Conservation (phyloP, 176 grass and related monocot species). For the Dactylis glomerata region DNA sequence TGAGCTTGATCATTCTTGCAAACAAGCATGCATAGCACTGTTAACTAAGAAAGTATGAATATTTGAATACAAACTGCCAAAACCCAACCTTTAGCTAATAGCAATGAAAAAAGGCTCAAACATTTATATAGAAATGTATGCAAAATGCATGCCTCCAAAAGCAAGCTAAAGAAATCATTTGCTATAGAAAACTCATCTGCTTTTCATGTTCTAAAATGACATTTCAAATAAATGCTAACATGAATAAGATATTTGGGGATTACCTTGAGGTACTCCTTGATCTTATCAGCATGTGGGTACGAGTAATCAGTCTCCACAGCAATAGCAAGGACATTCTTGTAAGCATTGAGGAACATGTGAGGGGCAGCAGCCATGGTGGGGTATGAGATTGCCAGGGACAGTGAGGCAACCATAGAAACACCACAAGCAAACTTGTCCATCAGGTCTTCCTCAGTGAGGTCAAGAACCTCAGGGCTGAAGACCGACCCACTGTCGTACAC, state of each 20-base stretch:
- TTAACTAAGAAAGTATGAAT: neutral
- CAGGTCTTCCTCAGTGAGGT: conserved; percentile 73
- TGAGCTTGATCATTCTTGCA: neutral
- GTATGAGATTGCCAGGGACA: conserved; percentile 69
- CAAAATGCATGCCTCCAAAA: too few relatives aligned
- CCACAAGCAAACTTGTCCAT: conserved; percentile 58
- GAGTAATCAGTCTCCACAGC: conserved; percentile 79
- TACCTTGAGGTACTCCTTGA: conserved; percentile 93
- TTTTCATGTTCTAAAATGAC: neutral
- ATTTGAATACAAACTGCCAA: neutral
- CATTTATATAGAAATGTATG: too few relatives aligned
- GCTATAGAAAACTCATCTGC: neutral
- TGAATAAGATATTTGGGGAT: neutral
- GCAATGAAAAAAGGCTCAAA: too few relatives aligned
- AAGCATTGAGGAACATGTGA: conserved; percentile 81
- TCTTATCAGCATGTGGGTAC: conserved; percentile 67
- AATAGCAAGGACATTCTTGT: conserved; percentile 87
- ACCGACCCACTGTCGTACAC: conserved; percentile 73
- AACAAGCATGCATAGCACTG: neutral
- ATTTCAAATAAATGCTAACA: neutral
- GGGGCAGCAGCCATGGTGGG: conserved; percentile 76
- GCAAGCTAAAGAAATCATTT: neutral
- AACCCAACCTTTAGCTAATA: too few relatives aligned
- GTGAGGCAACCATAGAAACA: conserved; percentile 69
- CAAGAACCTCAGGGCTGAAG: conserved; percentile 83